Evolutionary conservation across 1,284 basidiomycete genomes (phyloP), one percentile per base, ranked within the genome.

Genomic region (Mycena citricolor): DNA sequence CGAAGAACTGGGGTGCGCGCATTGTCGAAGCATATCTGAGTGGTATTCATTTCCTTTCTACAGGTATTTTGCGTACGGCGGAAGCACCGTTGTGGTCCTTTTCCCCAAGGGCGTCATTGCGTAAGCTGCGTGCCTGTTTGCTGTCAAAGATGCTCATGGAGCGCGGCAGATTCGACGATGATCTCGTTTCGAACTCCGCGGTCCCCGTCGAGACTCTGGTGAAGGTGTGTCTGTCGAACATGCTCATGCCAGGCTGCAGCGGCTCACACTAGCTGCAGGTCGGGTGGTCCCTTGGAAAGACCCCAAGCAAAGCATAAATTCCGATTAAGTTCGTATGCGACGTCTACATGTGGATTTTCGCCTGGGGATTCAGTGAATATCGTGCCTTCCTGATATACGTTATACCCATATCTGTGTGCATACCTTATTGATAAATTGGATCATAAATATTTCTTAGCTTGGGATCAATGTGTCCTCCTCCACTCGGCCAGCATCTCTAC

Each of bases 131-230:
- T 36, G 16, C 30, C 16, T 31, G 19, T 20, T 19, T 32, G 25
- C 33, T 46, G 28, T 42, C 4, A 12, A 17, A 26, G 33, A 17
- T 37, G 21, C 16, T 19, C 7, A 73, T 39, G 63, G 83, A 33
- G 92, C 92, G 59, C 78, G 73, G 11, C 37, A 73, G 71, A 47
- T 81, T 81, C 57, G 89, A 93, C 56, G 63, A 74, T 7, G 89
- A 92, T 61, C 60, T 94, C 39, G 48, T 81, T 25, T 55, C 63
- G 28, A 83, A 80, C 54, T 86, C 85, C 24, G 56, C 67, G 40
- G 65, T 71, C 41, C 69, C 74, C 14, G 71, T 86, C 38, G 90
- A 92, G 66, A 90, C 86, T 14, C 64, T 87, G 5, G 74, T 92
- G 26, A 77, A 80, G 64, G 86, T 86, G 31, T 35, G 58, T 41